phyloP scores from a whole-genome alignment of 768 basidiomycete species.

The Hemileccinum rubropunctum region DNA sequence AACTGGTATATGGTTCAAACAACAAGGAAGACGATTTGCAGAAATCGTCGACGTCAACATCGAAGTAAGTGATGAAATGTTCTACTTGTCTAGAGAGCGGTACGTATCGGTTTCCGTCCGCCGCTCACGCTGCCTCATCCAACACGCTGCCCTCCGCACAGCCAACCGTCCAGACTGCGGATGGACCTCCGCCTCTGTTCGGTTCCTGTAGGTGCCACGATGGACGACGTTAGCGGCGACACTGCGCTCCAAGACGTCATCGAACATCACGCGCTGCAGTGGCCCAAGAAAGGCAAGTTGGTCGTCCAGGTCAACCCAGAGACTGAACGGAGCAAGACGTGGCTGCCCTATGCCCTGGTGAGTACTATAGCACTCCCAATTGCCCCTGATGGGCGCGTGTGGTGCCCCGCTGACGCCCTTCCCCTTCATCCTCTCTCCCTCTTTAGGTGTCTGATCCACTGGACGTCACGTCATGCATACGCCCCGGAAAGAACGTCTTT shows the following conservation, averaged over 20 bases:
- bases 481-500: slow-evolving; percentile 45
- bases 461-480: slow-evolving; percentile 41
- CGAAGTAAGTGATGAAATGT: slow-evolving; percentile 21
- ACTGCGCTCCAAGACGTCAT: slow-evolving; percentile 5
- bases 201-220: slow-evolving; percentile 3
- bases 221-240: not conserved
- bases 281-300: slow-evolving; percentile 46
- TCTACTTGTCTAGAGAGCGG: slow-evolving; percentile 15
- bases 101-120: slow-evolving; percentile 4
- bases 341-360: slow-evolving; percentile 46
- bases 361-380: slow-evolving; percentile 7
- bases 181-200: slow-evolving; percentile 23
- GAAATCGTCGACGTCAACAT: slow-evolving; percentile 24
- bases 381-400: no score
- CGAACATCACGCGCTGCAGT: slow-evolving; percentile 25
- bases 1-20: slow-evolving; percentile 28
- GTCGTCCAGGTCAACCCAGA: slow-evolving; percentile 45
- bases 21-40: slow-evolving; percentile 16
- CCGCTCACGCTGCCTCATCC: not conserved
- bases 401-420: not conserved
- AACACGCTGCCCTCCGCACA: not conserved
- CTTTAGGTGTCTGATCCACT: slow-evolving; percentile 32
- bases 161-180: slow-evolving; percentile 13
- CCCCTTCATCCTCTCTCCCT: not conserved
- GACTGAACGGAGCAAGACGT: slow-evolving; percentile 32